These are phyloP conservation scores for Melastoma malabathricum DNA, from an alignment of 345 rosid species.

Conservation along the genomic window DNA sequence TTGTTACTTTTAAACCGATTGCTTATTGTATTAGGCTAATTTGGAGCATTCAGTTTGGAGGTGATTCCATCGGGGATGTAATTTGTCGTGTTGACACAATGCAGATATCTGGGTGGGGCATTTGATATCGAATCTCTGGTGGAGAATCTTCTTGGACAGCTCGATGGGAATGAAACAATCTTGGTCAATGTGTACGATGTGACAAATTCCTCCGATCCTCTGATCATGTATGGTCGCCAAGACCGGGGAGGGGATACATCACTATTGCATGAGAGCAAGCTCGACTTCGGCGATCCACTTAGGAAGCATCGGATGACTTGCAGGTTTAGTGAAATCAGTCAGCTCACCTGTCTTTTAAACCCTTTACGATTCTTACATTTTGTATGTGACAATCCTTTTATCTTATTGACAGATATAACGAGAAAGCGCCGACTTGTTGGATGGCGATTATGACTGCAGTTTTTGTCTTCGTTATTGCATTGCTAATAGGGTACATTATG, in stretches of 20 bases:
- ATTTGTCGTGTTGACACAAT: neutral
- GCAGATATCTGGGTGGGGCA: slow-evolving; percentile 94
- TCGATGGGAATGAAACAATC: slow-evolving; percentile 87
- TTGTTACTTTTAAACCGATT: neutral
- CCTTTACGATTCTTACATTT: neutral
- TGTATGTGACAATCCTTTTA: slow-evolving; percentile 5
- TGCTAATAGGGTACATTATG: slow-evolving; percentile 69
- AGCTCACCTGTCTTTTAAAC: neutral
- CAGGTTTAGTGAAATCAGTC: slow-evolving; percentile 35
- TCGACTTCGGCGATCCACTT: slow-evolving; percentile 92
- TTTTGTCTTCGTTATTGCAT: slow-evolving; percentile 59
- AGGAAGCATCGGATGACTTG: slow-evolving; percentile 91
- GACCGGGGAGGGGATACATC: slow-evolving; percentile 68
- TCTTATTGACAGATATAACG: slow-evolving; percentile 48
- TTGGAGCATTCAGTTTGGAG: no score
- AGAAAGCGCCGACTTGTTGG: slow-evolving; percentile 64
- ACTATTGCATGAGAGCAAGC: slow-evolving; percentile 65
- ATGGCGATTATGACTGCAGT: slow-evolving; percentile 59
- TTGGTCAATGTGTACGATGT: slow-evolving; percentile 85
- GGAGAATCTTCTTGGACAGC: slow-evolving; percentile 93
- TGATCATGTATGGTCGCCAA: slow-evolving; percentile 82
- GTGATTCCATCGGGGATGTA: no score
- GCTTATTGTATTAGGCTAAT: neutral
- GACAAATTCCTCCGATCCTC: slow-evolving; percentile 69
- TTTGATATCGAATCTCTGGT: slow-evolving; percentile 99